These are phyloP conservation scores for Begonia fuchsioides DNA, from an alignment of 306 rosid species.

Conservation along the genomic window DNA sequence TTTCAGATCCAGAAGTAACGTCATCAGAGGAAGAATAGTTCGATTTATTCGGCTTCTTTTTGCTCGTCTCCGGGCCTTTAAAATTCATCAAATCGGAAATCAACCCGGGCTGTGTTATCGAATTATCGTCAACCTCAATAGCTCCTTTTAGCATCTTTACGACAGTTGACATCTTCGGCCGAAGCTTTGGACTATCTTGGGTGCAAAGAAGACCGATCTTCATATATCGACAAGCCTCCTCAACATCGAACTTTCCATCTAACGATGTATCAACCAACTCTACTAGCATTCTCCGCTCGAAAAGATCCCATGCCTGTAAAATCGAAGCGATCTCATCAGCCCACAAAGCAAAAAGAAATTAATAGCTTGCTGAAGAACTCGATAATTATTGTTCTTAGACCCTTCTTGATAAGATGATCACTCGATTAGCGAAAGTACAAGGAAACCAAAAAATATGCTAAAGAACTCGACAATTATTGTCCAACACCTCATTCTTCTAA, in stretches of 20 bases:
- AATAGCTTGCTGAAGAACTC: too few relatives aligned
- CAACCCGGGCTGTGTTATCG: constrained; percentile 50
- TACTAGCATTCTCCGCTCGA: constrained; percentile 40
- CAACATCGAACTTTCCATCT: constrained; percentile 16
- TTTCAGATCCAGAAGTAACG: constrained; percentile 30
- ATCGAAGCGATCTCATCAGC: too few relatives aligned
- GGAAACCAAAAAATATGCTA: too few relatives aligned
- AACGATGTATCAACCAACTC: constrained; percentile 32
- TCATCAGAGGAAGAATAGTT: constrained; percentile 11
- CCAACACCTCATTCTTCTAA: too few relatives aligned
- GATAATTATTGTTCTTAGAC: too few relatives aligned
- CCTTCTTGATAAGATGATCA: too few relatives aligned
- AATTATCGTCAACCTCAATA: constrained; percentile 21
- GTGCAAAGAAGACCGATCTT: constrained; percentile 75
- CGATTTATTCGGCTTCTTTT: constrained; percentile 11
- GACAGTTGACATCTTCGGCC: constrained; percentile 66
- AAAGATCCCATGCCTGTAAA: constrained; percentile 56
- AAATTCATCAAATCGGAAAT: constrained; percentile 76
- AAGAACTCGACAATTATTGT: too few relatives aligned
- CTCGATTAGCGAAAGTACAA: too few relatives aligned
- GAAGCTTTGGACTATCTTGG: constrained; percentile 57
- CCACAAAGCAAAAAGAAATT: too few relatives aligned
- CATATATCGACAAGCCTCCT: constrained; percentile 45
- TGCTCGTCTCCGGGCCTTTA: constrained; percentile 24
- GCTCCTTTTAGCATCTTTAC: constrained; percentile 52